Evolutionary conservation across 2,329 filamentous ascomycete genomes (phyloP).

Genomic region (Aspergillus fumigatus): DNA sequence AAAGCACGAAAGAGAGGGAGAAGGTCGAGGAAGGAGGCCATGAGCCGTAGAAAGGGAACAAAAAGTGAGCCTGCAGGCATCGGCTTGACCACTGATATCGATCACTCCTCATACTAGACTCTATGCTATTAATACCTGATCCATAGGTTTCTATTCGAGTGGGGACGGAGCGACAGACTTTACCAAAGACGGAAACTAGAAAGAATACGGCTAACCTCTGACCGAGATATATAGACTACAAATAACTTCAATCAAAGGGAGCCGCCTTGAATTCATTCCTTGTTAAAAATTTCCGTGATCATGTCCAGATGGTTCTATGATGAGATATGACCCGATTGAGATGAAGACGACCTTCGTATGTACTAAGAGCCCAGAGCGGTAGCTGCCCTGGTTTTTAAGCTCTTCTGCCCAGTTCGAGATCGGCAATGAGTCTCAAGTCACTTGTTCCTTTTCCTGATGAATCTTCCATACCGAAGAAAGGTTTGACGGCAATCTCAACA

Average conservation of each 20-base stretch:
- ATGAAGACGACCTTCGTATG: neutral
- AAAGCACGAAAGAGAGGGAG: slow-evolving; percentile 4
- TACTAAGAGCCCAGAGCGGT: neutral
- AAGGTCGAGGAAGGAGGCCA: neutral
- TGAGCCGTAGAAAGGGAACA: slow-evolving; percentile 1
- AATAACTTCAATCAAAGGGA: neutral
- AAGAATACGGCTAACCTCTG: neutral
- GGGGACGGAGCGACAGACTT: neutral
- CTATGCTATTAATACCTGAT: neutral
- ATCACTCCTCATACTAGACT: neutral
- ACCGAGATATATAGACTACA: neutral
- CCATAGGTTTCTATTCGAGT: neutral
- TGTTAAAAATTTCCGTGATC: neutral
- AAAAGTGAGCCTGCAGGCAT: slow-evolving; percentile 5
- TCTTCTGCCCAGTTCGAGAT: slow-evolving; percentile 39
- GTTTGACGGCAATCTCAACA: slow-evolving; percentile 60
- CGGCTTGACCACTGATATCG: neutral
- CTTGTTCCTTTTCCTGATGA: slow-evolving; percentile 17
- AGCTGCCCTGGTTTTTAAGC: slow-evolving; percentile 5
- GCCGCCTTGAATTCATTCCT: neutral
- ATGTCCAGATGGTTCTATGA: neutral
- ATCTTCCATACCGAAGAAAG: slow-evolving; percentile 58
- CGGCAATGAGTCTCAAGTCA: slow-evolving; percentile 36
- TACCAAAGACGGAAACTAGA: neutral
- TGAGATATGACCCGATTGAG: neutral